A percentile compares a stretch with the other conserved stretches of the same genome.
These are phyloP conservation scores for Amanita rubescens DNA, from an alignment of 768 basidiomycete genomes.

Conservation along the genomic window DNA sequence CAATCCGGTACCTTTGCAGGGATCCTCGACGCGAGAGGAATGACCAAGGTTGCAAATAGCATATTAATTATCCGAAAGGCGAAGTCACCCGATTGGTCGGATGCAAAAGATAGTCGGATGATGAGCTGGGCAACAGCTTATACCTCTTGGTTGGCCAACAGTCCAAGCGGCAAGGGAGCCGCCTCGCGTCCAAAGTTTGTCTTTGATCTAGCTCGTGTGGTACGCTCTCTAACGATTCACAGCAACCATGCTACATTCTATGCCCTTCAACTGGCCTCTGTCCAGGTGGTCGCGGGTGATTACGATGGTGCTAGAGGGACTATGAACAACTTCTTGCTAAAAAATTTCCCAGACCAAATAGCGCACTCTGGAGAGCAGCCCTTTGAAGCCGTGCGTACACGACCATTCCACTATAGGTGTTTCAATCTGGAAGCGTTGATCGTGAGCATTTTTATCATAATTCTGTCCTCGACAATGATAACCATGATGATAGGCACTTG, in stretches of 20 bases:
- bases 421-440: conserved; percentile 69
- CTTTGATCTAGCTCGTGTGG: background rate
- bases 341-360: conserved; percentile 45
- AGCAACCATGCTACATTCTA: conserved; percentile 68
- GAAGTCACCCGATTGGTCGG: conserved; percentile 45
- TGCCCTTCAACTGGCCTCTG: conserved; percentile 48
- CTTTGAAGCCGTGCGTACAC: conserved; percentile 50
- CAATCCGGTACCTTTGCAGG: conserved; percentile 43
- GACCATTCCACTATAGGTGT: conserved; percentile 59
- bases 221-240: background rate
- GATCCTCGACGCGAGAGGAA: conserved; percentile 50
- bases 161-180: conserved; percentile 40
- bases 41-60: conserved; percentile 48
- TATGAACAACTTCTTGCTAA: conserved; percentile 42
- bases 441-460: conserved; percentile 26
- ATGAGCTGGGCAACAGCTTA: conserved; percentile 45
- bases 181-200: conserved; percentile 43
- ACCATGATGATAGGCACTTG: conserved; percentile 32
- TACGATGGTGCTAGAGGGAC: conserved; percentile 37
- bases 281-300: conserved; percentile 49
- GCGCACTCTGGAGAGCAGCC: conserved; percentile 55
- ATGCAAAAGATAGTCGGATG: conserved; percentile 41
- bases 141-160: conserved; percentile 46
- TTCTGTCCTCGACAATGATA: conserved; percentile 8
- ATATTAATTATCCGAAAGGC: conserved; percentile 45